phyloP scores from a whole-genome alignment of 768 basidiomycete species.

The Trametes elegans region DNA sequence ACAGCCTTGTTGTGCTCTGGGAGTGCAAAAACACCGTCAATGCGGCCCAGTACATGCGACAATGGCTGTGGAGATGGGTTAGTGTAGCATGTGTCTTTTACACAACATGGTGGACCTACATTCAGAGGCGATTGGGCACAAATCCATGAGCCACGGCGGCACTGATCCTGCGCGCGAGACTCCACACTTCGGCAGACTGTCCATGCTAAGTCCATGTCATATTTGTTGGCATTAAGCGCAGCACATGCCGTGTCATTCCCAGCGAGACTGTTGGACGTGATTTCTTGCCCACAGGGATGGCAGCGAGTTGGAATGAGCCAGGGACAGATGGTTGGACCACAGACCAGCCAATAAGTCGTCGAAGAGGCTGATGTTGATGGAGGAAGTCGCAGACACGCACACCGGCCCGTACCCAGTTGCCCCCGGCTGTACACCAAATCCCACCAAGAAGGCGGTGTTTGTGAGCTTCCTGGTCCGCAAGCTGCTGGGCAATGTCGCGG shows the following conservation, averaged over 20 bases:
- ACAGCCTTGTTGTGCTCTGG: neutral
- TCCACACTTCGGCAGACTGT: neutral
- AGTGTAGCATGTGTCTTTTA: too few relatives aligned
- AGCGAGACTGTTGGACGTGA: neutral
- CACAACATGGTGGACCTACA: neutral
- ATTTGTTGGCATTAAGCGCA: neutral
- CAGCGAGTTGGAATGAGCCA: neutral
- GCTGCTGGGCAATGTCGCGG: slow-evolving; percentile 16
- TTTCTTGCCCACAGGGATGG: neutral
- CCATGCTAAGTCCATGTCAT: neutral
- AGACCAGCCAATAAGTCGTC: neutral
- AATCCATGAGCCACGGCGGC: neutral
- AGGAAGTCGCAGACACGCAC: neutral
- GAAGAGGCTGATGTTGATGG: neutral
- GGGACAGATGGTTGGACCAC: neutral
- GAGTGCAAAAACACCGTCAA: neutral
- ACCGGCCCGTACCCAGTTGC: neutral
- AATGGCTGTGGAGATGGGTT: neutral
- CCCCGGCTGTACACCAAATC: neutral
- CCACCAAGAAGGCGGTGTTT: slow-evolving; percentile 27
- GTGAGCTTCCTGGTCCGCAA: slow-evolving; percentile 28
- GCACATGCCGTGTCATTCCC: neutral
- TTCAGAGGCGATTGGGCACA: neutral
- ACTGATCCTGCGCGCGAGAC: neutral
- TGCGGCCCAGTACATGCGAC: neutral